phyloP scores from a whole-genome alignment of 129 eudicot species.

The Flaveria brownii region DNA sequence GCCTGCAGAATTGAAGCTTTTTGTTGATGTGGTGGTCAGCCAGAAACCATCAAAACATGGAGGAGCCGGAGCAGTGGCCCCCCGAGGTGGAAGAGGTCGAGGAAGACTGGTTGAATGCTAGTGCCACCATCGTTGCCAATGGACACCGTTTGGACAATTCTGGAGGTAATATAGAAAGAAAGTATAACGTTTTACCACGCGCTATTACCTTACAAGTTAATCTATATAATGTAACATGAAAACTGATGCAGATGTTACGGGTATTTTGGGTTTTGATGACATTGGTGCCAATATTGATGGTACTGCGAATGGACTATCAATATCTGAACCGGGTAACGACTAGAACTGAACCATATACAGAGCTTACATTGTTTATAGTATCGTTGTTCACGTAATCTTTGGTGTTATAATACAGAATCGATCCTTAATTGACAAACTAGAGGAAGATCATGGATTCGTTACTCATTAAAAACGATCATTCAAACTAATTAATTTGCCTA shows the following conservation, averaged over 20 bases:
- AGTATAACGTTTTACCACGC: neutral
- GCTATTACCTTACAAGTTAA: neutral
- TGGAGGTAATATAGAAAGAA: neutral
- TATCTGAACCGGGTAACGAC: slow-evolving; percentile 7
- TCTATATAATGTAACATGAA: neutral
- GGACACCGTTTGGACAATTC: neutral
- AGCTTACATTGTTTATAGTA: neutral
- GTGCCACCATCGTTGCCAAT: neutral
- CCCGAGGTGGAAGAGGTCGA: slow-evolving; percentile 1
- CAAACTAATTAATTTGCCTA: neutral
- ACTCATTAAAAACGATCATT: too few relatives aligned
- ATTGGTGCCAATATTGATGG: slow-evolving; percentile 3
- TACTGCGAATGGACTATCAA: neutral
- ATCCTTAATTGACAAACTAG: too few relatives aligned
- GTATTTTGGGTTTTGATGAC: slow-evolving; percentile 20
- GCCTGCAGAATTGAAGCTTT: slow-evolving; percentile 16
- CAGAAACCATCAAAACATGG: neutral
- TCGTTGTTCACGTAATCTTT: neutral
- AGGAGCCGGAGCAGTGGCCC: neutral
- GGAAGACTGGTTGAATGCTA: slow-evolving; percentile 22
- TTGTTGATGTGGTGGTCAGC: slow-evolving; percentile 8
- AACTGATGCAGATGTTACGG: neutral
- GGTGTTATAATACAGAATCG: too few relatives aligned
- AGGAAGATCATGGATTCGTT: too few relatives aligned
- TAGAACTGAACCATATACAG: neutral